phyloP scores from a whole-genome alignment of 208 protist species.

The Crithidia mellificae region DNA sequence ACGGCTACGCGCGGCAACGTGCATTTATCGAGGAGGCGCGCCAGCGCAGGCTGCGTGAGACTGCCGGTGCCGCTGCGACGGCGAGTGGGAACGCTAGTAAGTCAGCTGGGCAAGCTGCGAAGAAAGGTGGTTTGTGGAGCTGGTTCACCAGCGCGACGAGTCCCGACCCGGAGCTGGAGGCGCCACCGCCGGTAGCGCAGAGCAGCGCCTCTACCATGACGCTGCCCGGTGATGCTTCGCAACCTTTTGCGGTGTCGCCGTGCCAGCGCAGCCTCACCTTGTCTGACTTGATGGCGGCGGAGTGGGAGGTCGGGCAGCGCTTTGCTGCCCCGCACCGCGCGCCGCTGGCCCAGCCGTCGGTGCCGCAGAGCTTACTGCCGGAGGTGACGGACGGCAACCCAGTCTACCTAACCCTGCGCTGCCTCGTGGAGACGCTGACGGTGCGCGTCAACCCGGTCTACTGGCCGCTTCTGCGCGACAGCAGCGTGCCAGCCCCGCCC shows the following conservation, averaged over 20 bases:
- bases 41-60: neutral
- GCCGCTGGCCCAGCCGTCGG: slow-evolving; percentile 1
- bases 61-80: no score
- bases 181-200: no score
- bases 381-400: slow-evolving; percentile 10
- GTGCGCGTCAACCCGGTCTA: slow-evolving; percentile 21
- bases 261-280: neutral
- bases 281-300: slow-evolving; percentile 17
- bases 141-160: slow-evolving; percentile 2
- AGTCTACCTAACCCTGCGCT: slow-evolving; percentile 27
- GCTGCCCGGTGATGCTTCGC: no score
- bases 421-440: neutral
- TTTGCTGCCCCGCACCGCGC: slow-evolving; percentile 7
- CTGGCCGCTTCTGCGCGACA: slow-evolving; percentile 26
- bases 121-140: slow-evolving; percentile 5
- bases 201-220: neutral
- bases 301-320: slow-evolving; percentile 31
- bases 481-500: slow-evolving; percentile 25
- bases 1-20: slow-evolving; percentile 42
- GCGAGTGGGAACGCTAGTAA: neutral
- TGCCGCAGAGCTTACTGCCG: slow-evolving; percentile 14
- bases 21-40: slow-evolving; percentile 41
- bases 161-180: neutral
- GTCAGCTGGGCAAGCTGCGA: neutral
- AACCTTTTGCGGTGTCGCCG: neutral